These are phyloP conservation scores for Tolypocladium cylindrosporum DNA, from an alignment of 2,329 filamentous ascomycete genomes.

Conservation along the genomic window DNA sequence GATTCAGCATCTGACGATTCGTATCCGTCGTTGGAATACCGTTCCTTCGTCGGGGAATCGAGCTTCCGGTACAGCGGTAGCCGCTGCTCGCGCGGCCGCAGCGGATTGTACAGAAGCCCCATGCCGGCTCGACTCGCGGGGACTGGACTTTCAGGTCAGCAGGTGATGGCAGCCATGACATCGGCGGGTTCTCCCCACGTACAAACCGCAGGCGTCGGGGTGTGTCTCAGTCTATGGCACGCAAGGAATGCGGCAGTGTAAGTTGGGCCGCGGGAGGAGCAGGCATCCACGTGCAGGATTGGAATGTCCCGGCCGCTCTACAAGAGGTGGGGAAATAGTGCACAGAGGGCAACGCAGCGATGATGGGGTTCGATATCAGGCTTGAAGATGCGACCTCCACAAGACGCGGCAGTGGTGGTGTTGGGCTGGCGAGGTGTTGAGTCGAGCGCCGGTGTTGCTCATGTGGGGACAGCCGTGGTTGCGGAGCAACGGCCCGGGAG, in stretches of 20 bases:
- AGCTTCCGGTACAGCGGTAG: constrained; percentile 43
- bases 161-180: neutral
- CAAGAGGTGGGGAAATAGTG: too few species aligned
- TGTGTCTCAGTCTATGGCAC: neutral
- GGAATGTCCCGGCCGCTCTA: neutral
- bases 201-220: neutral
- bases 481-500: constrained; percentile 1
- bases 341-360: neutral
- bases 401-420: neutral
- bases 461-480: neutral
- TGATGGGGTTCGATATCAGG: neutral
- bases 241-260: neutral
- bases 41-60: constrained; percentile 34
- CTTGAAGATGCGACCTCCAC: neutral
- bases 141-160: neutral
- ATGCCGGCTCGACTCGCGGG: constrained; percentile 23
- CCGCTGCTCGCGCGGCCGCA: constrained; percentile 35
- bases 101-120: constrained; percentile 37
- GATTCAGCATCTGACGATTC: constrained; percentile 36
- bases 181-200: neutral
- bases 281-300: neutral
- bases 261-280: neutral
- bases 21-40: constrained; percentile 39
- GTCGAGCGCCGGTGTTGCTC: neutral
- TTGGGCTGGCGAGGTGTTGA: neutral